Conservation (phyloP, 345 rosid species). For the Eucalyptus curtisii region DNA sequence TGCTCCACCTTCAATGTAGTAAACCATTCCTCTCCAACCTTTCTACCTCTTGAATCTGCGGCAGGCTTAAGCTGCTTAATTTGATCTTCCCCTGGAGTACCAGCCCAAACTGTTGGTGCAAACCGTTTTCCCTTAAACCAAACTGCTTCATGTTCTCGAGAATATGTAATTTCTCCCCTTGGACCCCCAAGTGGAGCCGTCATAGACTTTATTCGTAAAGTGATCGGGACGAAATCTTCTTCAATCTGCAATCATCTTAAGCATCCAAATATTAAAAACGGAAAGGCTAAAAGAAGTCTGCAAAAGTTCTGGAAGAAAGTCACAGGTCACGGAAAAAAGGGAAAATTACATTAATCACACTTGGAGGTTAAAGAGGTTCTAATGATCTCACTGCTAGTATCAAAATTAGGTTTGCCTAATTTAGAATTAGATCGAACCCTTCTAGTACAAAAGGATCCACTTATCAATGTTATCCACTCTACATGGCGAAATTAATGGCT, state of each 20-base stretch:
- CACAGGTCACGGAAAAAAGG: not conserved
- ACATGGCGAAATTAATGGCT: not conserved
- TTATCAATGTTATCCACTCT: not conserved
- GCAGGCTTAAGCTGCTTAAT: slow-evolving; percentile 87
- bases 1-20: slow-evolving; percentile 69
- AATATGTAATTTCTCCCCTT: slow-evolving; percentile 76
- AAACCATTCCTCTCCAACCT: slow-evolving; percentile 98
- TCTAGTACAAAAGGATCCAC: not conserved
- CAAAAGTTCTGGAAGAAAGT: not conserved
- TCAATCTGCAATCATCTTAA: slow-evolving; percentile 27
- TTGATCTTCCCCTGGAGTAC: slow-evolving; percentile 88
- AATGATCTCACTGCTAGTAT: not conserved
- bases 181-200: slow-evolving; percentile 73
- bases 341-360: not conserved
- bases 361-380: not conserved
- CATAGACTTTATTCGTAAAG: slow-evolving; percentile 68
- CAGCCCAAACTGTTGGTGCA: slow-evolving; percentile 74
- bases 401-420: not conserved
- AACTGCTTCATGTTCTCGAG: slow-evolving; percentile 87
- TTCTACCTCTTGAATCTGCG: slow-evolving; percentile 83
- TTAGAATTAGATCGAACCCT: not conserved
- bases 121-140: slow-evolving; percentile 95
- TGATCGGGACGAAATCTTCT: slow-evolving; percentile 77
- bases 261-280: not conserved
- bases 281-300: not conserved